Base-by-base conservation (phyloP, 2,329 filamentous ascomycete species). In the Trichoderma aggressivum region DNA sequence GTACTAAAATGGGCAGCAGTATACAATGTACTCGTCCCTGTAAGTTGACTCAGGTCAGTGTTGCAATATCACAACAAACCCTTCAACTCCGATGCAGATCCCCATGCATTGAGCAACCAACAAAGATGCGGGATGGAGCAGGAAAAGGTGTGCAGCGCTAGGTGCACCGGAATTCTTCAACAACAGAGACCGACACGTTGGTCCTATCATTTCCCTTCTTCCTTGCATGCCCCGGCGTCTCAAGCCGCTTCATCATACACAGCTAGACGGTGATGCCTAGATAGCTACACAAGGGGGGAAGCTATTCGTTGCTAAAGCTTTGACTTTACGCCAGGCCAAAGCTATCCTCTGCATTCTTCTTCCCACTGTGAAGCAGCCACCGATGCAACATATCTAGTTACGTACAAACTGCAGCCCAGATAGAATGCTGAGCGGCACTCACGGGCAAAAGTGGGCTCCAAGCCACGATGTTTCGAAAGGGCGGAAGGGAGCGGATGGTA, bases 391-490 rank as follows among this genome's bases (percentile, higher is more conserved):
- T 3, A 8, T 50, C 16, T n/a, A 30, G 32, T 43, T 58, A n/a
- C 28, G 30, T 32, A 32, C 55, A 32, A 58, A 1, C 8, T 11
- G 21, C 18, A 24, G 18, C 18, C n/a, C n/a, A 58, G 64, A 67
- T 67, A 24, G 55, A 18, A 67, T 67, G 64, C 64, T 67, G 64
- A 67, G 64, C 64, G 64, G 64, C 36, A 26, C 16, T 65, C 26
- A 50, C 64, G 64, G 64, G 64, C 55, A 59, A 67, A 67, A 67
- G 64, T 67, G 64, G 64, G 64, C 39, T 67, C 39, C 36, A 24
- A 7, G 26, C 47, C 55, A 24, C 34, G 32, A 43, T 30, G 50
- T 43, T 59, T 53, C 47, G 18, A 36, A 66, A 66, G 55, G 55
- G 8, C 50, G 24, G 43, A 64, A 28, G 24, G 14, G 30, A 14